A percentile compares a stretch with the other conserved stretches of the same genome.
Conservation (phyloP, 176 grass and related monocot genomes). For the Cenchrus purpureus region DNA sequence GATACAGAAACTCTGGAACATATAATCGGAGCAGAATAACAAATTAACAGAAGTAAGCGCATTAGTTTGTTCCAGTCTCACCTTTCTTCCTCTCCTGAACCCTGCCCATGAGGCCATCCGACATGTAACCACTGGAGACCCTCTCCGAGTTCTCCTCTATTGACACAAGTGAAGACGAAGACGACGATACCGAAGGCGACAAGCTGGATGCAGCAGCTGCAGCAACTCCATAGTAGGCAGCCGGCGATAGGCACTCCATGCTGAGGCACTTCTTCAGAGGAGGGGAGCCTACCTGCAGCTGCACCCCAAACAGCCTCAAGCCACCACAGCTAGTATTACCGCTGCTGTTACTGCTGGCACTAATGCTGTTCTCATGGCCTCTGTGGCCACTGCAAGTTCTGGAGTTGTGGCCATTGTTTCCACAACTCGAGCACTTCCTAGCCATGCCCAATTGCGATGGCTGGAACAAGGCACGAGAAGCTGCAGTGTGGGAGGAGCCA, state of each 20-base stretch:
- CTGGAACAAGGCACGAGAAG: slow-evolving; percentile 1
- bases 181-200: slow-evolving; percentile 48
- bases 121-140: slow-evolving; percentile 57
- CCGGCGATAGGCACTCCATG: slow-evolving; percentile 59
- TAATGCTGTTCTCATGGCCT: slow-evolving; percentile 6
- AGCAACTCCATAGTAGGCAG: slow-evolving; percentile 28
- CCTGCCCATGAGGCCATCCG: slow-evolving; percentile 59
- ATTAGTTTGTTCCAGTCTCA: slow-evolving; percentile 21
- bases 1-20: slow-evolving; percentile 6
- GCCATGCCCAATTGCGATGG: slow-evolving; percentile 47
- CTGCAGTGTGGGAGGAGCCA: neutral
- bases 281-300: slow-evolving; percentile 56
- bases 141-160: slow-evolving; percentile 62
- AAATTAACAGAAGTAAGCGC: neutral
- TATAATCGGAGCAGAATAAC: neutral
- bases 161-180: slow-evolving; percentile 67
- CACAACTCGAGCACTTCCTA: slow-evolving; percentile 80
- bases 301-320: slow-evolving; percentile 75
- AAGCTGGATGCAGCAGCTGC: slow-evolving; percentile 28
- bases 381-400: slow-evolving; percentile 64
- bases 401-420: slow-evolving; percentile 81
- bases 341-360: neutral
- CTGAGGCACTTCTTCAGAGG: slow-evolving; percentile 63
- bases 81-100: slow-evolving; percentile 77
- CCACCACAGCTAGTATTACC: slow-evolving; percentile 23